Evolutionary conservation across 441 rosid species (phyloP).

Genomic region (Arabidopsis lyrata): DNA sequence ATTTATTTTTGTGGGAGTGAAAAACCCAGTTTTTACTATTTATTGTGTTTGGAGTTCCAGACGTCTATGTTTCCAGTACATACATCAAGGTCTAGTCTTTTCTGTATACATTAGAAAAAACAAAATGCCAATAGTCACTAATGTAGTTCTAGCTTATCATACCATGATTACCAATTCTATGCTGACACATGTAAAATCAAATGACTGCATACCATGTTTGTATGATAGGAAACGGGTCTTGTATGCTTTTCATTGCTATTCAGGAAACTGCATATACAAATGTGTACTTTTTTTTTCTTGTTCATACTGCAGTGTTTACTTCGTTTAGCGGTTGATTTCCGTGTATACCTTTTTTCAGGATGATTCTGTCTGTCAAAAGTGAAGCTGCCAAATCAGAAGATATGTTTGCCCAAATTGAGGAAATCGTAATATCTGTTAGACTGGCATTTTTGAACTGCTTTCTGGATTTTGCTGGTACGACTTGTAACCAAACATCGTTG

Average conservation of each 20-base stretch:
- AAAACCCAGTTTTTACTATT: constrained; percentile 6
- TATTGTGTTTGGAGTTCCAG: constrained; percentile 20
- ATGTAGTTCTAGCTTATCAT: constrained; percentile 2
- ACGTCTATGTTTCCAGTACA: constrained; percentile 19
- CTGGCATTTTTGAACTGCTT: constrained; percentile 94
- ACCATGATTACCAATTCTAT: neutral
- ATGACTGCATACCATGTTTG: constrained; percentile 19
- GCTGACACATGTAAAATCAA: constrained; percentile 8
- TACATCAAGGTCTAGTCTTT: constrained; percentile 21
- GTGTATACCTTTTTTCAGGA: constrained; percentile 57
- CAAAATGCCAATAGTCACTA: neutral
- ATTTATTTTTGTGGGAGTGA: constrained; percentile 12
- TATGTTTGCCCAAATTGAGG: constrained; percentile 79
- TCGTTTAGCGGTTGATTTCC: constrained; percentile 9
- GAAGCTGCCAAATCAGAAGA: constrained; percentile 91
- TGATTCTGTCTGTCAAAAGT: constrained; percentile 78
- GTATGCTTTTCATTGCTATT: constrained; percentile 12
- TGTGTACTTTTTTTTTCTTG: neutral
- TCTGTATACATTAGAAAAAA: neutral
- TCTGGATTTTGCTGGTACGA: constrained; percentile 94
- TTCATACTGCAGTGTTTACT: constrained; percentile 1
- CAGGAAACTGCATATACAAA: constrained; percentile 1
- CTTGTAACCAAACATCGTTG: constrained; percentile 17
- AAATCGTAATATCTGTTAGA: constrained; percentile 88
- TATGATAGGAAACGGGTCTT: neutral